A percentile compares a stretch with the other conserved stretches of the same genome.
Evolutionary conservation across 371 early-diverging fungal species (phyloP).

Genomic region (Lichtheimia hyalospora): DNA sequence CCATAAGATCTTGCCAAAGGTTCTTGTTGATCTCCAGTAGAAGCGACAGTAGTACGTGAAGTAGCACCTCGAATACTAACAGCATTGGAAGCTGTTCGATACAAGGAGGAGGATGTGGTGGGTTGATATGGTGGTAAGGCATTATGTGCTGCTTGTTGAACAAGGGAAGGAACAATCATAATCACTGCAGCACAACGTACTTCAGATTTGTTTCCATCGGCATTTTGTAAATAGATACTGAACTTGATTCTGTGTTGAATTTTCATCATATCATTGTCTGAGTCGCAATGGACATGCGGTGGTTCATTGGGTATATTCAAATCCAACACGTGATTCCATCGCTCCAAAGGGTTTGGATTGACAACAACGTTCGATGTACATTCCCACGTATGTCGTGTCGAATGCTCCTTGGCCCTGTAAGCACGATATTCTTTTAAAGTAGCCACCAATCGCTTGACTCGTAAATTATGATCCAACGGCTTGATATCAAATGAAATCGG

Average conservation of each 20-base stretch:
- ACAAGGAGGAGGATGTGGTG: not conserved
- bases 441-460: conserved; percentile 27
- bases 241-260: conserved; percentile 37
- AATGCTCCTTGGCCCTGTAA: conserved; percentile 29
- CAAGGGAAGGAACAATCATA: conserved; percentile 33
- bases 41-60: too few species aligned
- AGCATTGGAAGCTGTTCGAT: too few species aligned
- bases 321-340: conserved; percentile 14
- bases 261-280: conserved; percentile 45
- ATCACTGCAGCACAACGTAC: conserved; percentile 38
- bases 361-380: not conserved
- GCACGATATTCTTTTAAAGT: conserved; percentile 46
- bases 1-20: not conserved
- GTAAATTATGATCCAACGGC: conserved; percentile 32
- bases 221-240: conserved; percentile 22
- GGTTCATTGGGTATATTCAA: conserved; percentile 30
- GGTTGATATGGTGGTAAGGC: conserved; percentile 21
- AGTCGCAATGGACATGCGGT: conserved; percentile 35
- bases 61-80: too few species aligned
- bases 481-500: conserved; percentile 38
- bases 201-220: conserved; percentile 38
- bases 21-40: not conserved
- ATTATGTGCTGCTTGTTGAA: conserved; percentile 27
- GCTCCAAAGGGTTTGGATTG: not conserved
- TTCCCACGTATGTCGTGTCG: conserved; percentile 11